Evolutionary conservation across 441 rosid genomes (phyloP).

Genomic region (Pelargonium cotyledonis): DNA sequence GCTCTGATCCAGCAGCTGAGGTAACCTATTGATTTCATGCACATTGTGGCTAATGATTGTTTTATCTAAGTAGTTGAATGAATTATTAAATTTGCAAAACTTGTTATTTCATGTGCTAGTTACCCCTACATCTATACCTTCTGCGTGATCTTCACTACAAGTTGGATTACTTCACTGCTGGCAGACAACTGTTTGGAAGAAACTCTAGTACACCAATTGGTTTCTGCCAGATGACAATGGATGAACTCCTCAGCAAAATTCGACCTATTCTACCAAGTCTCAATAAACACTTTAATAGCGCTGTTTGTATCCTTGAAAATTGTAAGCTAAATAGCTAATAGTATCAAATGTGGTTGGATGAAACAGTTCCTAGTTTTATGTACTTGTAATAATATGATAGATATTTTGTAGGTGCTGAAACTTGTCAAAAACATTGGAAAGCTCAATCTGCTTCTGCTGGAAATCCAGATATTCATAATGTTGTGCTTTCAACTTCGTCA

Average conservation of each 20-base stretch:
- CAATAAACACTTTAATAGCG: constrained; percentile 45
- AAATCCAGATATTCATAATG: constrained; percentile 42
- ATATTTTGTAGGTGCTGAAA: constrained; percentile 43
- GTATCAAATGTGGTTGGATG: constrained; percentile 13
- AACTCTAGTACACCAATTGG: constrained; percentile 33
- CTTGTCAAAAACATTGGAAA: constrained; percentile 66
- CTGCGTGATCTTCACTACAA: constrained; percentile 59
- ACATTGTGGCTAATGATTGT: constrained; percentile 5
- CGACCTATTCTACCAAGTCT: constrained; percentile 50
- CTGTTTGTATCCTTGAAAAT: constrained; percentile 46
- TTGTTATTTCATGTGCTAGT: constrained; percentile 39
- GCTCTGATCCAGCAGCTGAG: constrained; percentile 69
- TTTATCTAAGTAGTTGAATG: constrained; percentile 4
- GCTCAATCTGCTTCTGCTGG: constrained; percentile 45
- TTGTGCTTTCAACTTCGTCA: constrained; percentile 43
- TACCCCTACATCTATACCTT: constrained; percentile 62
- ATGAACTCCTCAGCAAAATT: constrained; percentile 38
- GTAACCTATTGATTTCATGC: constrained; percentile 31
- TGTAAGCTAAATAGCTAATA: constrained; percentile 31
- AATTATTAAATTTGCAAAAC: constrained; percentile 3
- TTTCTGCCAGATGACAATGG: constrained; percentile 34
- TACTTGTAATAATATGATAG: constrained; percentile 20
- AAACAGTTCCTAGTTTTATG: constrained; percentile 10
- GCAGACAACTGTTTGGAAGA: constrained; percentile 37
- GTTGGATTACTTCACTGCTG: constrained; percentile 54